These are phyloP conservation scores for Centaurea solstitialis DNA, from an alignment of 129 eudicot genomes.

Conservation along the genomic window DNA sequence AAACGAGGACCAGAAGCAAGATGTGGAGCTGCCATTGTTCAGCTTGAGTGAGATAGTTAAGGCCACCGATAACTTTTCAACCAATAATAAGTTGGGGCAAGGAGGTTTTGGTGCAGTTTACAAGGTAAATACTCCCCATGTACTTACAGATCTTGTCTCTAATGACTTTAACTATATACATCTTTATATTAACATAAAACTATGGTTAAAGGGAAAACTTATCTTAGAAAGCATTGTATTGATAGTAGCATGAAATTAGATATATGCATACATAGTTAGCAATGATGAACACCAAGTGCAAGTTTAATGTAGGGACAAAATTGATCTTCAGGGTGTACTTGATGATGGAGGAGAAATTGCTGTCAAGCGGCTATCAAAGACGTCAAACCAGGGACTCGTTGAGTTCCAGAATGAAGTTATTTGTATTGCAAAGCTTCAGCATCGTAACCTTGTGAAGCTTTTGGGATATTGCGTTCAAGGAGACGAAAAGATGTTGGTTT, in stretches of 20 bases:
- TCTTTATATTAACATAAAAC: no score
- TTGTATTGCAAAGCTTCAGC: constrained; percentile 39
- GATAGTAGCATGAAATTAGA: no score
- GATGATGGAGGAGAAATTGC: constrained; percentile 29
- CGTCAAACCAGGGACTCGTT: constrained; percentile 28
- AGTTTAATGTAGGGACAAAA: neutral
- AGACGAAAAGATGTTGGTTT: constrained; percentile 31
- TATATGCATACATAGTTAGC: no score
- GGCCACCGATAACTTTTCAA: constrained; percentile 34
- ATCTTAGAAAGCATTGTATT: no score
- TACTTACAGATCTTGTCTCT: no score
- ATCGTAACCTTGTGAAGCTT: constrained; percentile 29
- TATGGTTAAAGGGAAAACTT: no score
- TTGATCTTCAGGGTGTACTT: constrained; percentile 12
- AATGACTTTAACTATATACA: no score
- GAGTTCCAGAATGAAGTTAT: constrained; percentile 32
- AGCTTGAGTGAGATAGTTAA: constrained; percentile 12
- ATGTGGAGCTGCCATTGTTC: constrained; percentile 30
- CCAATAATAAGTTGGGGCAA: constrained; percentile 36
- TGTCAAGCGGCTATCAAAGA: constrained; percentile 35
- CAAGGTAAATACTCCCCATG: constrained; percentile 22
- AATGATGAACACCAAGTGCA: neutral
- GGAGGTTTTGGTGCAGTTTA: constrained; percentile 51
- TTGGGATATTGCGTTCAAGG: constrained; percentile 29
- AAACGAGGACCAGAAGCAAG: constrained; percentile 16